Evolutionary conservation across 1,139 yeast species (phyloP).

Genomic region (Geotrichum cucujoidarum): DNA sequence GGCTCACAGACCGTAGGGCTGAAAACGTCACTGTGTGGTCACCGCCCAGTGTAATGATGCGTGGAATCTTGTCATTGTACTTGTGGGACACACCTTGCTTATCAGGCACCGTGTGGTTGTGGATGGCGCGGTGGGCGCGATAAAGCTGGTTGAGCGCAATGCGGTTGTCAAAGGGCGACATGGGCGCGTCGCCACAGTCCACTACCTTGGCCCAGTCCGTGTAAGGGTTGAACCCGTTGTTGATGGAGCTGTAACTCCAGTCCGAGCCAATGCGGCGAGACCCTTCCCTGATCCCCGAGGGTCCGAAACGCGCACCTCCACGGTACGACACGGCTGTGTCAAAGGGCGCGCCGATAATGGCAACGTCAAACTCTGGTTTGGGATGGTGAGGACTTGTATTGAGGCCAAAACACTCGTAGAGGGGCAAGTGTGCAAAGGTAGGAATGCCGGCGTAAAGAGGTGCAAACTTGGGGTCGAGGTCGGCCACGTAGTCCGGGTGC

Average conservation of each 20-base stretch:
- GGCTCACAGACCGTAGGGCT: slow-evolving; percentile 56
- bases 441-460: slow-evolving; percentile 44
- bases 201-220: slow-evolving; percentile 49
- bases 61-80: slow-evolving; percentile 37
- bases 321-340: slow-evolving; percentile 72
- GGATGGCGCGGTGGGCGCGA: slow-evolving; percentile 55
- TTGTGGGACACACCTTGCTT: slow-evolving; percentile 13
- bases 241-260: slow-evolving; percentile 42
- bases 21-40: slow-evolving; percentile 71
- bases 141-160: slow-evolving; percentile 70
- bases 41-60: slow-evolving; percentile 68
- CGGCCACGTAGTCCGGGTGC: slow-evolving; percentile 17
- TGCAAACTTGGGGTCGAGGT: slow-evolving; percentile 14
- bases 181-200: slow-evolving; percentile 79
- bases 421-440: slow-evolving; percentile 70
- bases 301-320: slow-evolving; percentile 78
- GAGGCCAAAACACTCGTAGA: slow-evolving; percentile 52
- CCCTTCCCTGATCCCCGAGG: slow-evolving; percentile 66
- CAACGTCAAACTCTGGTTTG: slow-evolving; percentile 50
- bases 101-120: slow-evolving; percentile 61
- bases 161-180: slow-evolving; percentile 72
- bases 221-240: slow-evolving; percentile 63
- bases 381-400: slow-evolving; percentile 34
- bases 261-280: slow-evolving; percentile 48
- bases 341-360: slow-evolving; percentile 69